Percentiles rank a stretch among this genome's conserved stretches.
Evolutionary conservation across 208 protist genomes (phyloP).

Genomic region (Borovskyia barvae): DNA sequence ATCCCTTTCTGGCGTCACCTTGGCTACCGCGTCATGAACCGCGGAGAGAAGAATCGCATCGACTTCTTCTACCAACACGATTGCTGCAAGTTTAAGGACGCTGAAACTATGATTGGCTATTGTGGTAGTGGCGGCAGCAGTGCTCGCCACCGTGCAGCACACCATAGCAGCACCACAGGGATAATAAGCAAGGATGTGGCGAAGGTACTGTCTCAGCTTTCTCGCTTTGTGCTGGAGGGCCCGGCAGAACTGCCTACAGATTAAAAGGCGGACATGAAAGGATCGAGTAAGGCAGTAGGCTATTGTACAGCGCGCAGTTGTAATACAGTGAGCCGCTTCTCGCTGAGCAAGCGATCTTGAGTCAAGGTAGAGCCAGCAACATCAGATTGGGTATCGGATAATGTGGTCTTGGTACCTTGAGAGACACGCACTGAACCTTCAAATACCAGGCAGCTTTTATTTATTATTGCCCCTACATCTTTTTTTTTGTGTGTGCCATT

Average conservation of each 20-base stretch:
- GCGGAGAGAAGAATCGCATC: constrained; percentile 67
- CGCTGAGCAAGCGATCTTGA: too few relatives aligned
- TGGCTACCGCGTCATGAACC: constrained; percentile 74
- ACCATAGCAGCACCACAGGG: not conserved
- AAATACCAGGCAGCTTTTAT: not conserved
- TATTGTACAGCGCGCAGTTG: not conserved
- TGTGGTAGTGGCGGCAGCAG: constrained; percentile 8
- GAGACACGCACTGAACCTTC: too few relatives aligned
- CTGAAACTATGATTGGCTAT: constrained; percentile 87
- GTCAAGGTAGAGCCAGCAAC: too few relatives aligned
- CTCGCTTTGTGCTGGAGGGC: constrained; percentile 49
- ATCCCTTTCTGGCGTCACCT: constrained; percentile 81
- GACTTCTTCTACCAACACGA: constrained; percentile 88
- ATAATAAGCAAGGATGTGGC: constrained; percentile 11
- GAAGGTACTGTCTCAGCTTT: constrained; percentile 34
- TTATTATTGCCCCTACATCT: not conserved
- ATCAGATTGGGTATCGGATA: too few relatives aligned
- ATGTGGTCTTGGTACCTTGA: too few relatives aligned
- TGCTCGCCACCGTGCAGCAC: not conserved
- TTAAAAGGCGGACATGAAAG: not conserved
- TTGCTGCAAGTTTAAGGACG: constrained; percentile 81
- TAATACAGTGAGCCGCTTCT: too few relatives aligned
- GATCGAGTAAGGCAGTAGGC: too few relatives aligned
- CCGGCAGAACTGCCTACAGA: constrained; percentile 30
- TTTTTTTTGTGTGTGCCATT: too few relatives aligned